phyloP scores from a whole-genome alignment of 768 basidiomycete species.

The Lentinula lateritia region DNA sequence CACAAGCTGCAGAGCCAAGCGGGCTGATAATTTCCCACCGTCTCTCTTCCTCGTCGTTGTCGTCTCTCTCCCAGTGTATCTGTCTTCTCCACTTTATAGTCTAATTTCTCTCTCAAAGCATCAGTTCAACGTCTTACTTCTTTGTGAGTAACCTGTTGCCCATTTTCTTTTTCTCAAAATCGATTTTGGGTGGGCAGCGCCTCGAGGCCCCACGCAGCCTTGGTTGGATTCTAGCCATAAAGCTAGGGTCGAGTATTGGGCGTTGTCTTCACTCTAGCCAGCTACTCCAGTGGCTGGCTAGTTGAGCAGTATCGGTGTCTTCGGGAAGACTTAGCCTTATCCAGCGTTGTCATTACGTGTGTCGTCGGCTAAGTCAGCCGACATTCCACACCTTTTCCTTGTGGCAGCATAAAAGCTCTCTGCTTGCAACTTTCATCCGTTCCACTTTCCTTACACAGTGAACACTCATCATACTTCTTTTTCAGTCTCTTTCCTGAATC shows the following conservation, averaged over 20 bases:
- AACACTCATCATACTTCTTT: conserved; percentile 8
- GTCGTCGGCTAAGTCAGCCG: conserved; percentile 8
- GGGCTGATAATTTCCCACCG: conserved; percentile 37
- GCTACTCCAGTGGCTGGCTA: not conserved
- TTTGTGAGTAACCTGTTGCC: conserved; percentile 19
- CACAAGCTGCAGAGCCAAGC: not conserved
- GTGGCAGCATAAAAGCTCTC: conserved; percentile 13
- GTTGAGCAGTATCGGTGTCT: not conserved
- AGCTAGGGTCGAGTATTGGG: not conserved
- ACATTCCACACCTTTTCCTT: conserved; percentile 9
- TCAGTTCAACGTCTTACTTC: conserved; percentile 8
- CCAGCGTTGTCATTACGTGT: conserved; percentile 7
- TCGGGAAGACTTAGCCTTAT: not conserved
- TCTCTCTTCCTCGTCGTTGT: conserved; percentile 9
- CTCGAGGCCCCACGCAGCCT: not conserved
- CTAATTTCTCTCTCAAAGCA: conserved; percentile 10
- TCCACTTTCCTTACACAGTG: conserved; percentile 1
- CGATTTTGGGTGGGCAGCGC: not conserved
- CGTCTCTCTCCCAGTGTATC: conserved; percentile 17
- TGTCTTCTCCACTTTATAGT: conserved; percentile 20
- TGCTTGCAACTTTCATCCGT: not conserved
- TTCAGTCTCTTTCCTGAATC: conserved; percentile 11
- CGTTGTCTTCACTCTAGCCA: no score
- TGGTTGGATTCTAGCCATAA: not conserved
- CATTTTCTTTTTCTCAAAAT: not conserved